Base-by-base conservation (phyloP, 2,329 filamentous ascomycete species). In the Sporothrix pallida region DNA sequence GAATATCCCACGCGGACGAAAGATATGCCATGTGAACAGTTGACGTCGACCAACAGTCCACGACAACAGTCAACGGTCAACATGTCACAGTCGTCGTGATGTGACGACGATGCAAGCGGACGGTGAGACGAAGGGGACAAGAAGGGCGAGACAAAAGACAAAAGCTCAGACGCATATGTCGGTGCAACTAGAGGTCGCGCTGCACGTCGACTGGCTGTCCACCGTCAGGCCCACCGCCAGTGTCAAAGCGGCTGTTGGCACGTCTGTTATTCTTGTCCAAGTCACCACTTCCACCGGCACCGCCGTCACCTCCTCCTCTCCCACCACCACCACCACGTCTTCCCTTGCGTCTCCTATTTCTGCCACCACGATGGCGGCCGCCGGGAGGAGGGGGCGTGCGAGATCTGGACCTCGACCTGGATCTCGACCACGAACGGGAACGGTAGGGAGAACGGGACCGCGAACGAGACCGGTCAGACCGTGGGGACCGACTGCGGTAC, bases 401-500 rank as follows among this genome's bases (percentile, higher is more conserved):
- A 54, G 56, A 62, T 31, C 54, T 48, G 20, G 60, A 69, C n/a
- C 62, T 63, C 23, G 73, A 74, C n/a, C 63, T 48, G 20, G 70
- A 70, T 3, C 73, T n/a, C 42, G 63, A 62, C 52, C 42, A 46
- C 31, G 70, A 56, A n/a, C 58, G 68, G 6, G 72, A 75, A n/a
- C 42, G 46, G 1, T 72, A 72, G 12, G 77, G 52, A 26, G 71
- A 65, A 79, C 79, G 68, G 78, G 79, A 42, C 79, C 78, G 46
- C 75, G 80, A 74, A 78, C 79, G 50, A 79, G 80, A 76, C 80
- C 80, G 52, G 54, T 78, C 23, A 77, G 81, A 54, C 79, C 84
- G 86, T 7, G 81, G 80, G 4, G 85, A 87, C 5, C 84, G 82
- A 73, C 83, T 85, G 62, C 86, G 83, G 76, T 86, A 85, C 73